Evolutionary conservation across 345 rosid species (phyloP), one percentile per base, ranked within the genome.

Genomic region (Salix arbutifolia): DNA sequence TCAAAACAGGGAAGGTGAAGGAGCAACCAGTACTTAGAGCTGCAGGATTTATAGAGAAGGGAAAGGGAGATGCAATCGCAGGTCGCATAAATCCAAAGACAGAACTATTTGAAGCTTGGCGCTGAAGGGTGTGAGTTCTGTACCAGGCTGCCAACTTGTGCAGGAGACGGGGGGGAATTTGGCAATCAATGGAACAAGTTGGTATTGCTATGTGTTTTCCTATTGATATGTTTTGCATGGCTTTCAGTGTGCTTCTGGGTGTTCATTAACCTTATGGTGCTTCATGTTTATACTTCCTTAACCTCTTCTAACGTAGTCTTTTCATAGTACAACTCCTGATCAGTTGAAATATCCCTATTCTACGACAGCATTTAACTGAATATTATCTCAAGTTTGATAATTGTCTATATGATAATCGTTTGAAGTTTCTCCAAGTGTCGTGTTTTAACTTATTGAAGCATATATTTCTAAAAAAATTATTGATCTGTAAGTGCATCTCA

Each of bases 51-150:
- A 80, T 76, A 30, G 83, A 86, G 73, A 77, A 76, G 73, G 83
- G 79, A 74, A 86, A 79, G 77, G 89, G 86, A 79, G 71, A 81
- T 21, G 40, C 81, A 64, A 85, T 88, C 46, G 80, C 81, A 23
- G 86, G 89, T 44, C 81, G 83, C 10, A 80, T 90, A 79, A 91
- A 88, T 82, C 81, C 88, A n/a, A 87, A 94, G 83, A 76, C 83
- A 2, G 96, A 93, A 77, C 78, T 87, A n/a, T 77, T 81, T n/a
- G 94, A 91, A 84, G 97, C 96, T 70, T 91, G 97, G 96, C 87
- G 92, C 53, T 89, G 87, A 91, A 84, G 48, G 76, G 74, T 44
- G 31, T 33, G 58, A 23, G 48, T 44, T 25, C 52, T 21, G 11
- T 76, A 72, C 38, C 61, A 18, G 61, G 58, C 38, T 30, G 62